Evolutionary conservation across 2,329 filamentous ascomycete genomes (phyloP).

Genomic region (Daldinia sp.): DNA sequence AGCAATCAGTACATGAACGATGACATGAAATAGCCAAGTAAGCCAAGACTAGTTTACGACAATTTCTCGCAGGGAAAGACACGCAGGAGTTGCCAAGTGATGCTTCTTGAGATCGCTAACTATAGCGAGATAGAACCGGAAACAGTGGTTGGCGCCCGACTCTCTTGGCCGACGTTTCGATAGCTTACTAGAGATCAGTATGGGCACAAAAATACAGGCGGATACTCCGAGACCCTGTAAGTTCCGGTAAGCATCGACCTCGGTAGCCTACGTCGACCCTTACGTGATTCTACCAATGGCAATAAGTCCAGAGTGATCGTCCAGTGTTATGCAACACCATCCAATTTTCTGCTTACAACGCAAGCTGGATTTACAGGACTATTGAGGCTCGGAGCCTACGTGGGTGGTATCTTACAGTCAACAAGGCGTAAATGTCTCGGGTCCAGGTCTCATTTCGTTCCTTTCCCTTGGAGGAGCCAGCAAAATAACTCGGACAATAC

Average conservation of each 20-base stretch:
- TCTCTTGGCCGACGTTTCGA: slow-evolving; percentile 42
- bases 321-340: not conserved
- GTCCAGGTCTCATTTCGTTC: not conserved
- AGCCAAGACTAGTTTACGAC: slow-evolving; percentile 28
- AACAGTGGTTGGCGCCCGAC: slow-evolving; percentile 35
- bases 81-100: slow-evolving; percentile 29
- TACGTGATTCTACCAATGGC: slow-evolving; percentile 10
- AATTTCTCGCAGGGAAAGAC: slow-evolving; percentile 23
- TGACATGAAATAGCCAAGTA: slow-evolving; percentile 31
- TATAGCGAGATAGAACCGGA: slow-evolving; percentile 19
- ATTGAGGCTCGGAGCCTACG: not conserved
- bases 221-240: slow-evolving; percentile 13
- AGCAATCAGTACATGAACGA: not conserved
- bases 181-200: slow-evolving; percentile 18
- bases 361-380: not conserved
- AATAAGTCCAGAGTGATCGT: slow-evolving; percentile 8
- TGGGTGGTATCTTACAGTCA: not conserved
- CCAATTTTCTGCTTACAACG: not conserved
- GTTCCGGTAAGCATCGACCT: slow-evolving; percentile 16
- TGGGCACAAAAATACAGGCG: slow-evolving; percentile 11
- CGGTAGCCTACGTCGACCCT: slow-evolving; percentile 9
- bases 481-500: not conserved
- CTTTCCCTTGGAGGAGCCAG: not conserved
- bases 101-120: slow-evolving; percentile 22
- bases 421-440: not conserved